Conservation (phyloP, 257 asterid species). For the Solanum chilense region DNA sequence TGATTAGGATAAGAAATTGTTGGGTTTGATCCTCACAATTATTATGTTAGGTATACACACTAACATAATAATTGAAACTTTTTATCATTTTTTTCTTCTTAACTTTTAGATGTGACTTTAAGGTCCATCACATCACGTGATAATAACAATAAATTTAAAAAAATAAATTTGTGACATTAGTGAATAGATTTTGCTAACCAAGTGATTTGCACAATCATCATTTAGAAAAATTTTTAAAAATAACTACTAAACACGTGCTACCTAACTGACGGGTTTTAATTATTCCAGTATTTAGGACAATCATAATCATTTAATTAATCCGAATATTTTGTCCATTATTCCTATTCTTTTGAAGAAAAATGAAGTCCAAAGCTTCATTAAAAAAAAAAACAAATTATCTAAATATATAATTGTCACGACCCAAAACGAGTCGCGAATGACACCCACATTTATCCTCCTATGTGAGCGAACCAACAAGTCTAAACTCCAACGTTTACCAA, state of each 20-base stretch:
- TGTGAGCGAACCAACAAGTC: too few species aligned
- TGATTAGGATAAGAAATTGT: not conserved
- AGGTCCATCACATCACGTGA: not conserved
- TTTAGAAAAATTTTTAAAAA: not conserved
- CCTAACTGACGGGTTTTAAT: not conserved
- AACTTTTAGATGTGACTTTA: not conserved
- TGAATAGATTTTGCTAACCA: not conserved
- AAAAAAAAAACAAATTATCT: too few species aligned
- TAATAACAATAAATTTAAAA: not conserved
- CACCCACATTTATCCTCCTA: too few species aligned
- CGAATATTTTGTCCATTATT: not conserved
- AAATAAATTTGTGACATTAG: not conserved
- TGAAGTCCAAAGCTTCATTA: too few species aligned
- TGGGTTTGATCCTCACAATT: not conserved
- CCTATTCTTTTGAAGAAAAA: not conserved
- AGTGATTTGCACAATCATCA: not conserved
- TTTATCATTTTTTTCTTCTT: not conserved
- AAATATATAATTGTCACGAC: too few species aligned
- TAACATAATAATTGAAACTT: not conserved
- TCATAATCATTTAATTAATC: too few species aligned
- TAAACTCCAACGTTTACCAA: too few species aligned
- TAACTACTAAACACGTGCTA: not conserved
- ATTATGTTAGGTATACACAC: not conserved
- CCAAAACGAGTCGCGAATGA: too few species aligned
- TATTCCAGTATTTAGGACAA: not conserved